Base-by-base conservation (phyloP, 1,284 basidiomycete species). In the Golubevia pallescens region DNA sequence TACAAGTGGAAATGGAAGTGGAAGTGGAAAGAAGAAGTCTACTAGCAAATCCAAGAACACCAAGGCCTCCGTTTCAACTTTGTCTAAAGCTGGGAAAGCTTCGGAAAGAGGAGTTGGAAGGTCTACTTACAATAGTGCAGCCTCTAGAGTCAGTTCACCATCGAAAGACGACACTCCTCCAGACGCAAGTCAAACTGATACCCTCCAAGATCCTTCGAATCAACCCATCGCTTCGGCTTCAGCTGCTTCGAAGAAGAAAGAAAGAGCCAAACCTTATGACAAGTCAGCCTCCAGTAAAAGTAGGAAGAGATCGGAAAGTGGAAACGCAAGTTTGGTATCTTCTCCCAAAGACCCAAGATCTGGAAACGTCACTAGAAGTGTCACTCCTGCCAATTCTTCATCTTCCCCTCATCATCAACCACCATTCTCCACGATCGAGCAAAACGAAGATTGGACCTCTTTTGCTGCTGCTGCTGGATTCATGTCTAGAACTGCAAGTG, bases 261-360 rank as follows among this genome's bases (percentile, higher is more conserved):
- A 75, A 21, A 69, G 80, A 10, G 67, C 73, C 24, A 82, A 82
- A 57, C 80, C 80, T 1, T 82, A 82, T 60, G 74, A 74, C 21
- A 69, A 74, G 51, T 48, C 20, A 1, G 56, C 20, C 42, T 67
- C 63, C 57, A 69, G 59, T 54, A 75, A 74, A 23, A 70, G 71
- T 5, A 75, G 77, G 8, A 58, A 20, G 54, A 60, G 57, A 32
- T 20, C 61, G n/a, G 61, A 38, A n/a, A 19, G 38, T 16, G 20
- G 72, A 51, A 74, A 71, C 48, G 72, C 42, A 10, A 48, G 16
- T 48, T 16, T 48, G 13, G 42, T 48, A 2, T 13, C 42, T 16
- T 13, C 16, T 10, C 28, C 28, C 28, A 28, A 28, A 28, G 28
- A 28, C 28, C 42, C 42, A 48, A 48, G 42, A 16, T 48, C 42